Base-by-base conservation (phyloP, 1,284 basidiomycete species). In the Naganishia cerealis region DNA sequence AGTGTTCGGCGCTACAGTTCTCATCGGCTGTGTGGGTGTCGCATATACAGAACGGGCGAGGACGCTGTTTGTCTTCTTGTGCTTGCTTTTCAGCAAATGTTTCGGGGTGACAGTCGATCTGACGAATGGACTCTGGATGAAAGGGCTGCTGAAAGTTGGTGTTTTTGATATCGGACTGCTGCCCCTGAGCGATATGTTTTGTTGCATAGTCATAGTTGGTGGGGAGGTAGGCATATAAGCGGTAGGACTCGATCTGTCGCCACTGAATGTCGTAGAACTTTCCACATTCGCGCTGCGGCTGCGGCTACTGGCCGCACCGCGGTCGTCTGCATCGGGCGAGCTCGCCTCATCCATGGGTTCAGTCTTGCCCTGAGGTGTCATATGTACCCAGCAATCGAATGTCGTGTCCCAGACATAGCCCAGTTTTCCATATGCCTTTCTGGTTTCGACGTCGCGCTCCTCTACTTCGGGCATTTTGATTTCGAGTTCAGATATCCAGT, bases 331-430 rank as follows among this genome's bases (percentile, higher is more conserved):
- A 26, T 43, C 24, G 29, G 61, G 9, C 29, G 29, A 21, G 7
- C 46, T 50, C 46, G 9, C 21, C 21, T 24, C 3, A n/a, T 21
- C 3, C 0, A 21, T 21, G 46, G 7, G 9, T 21, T 8, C 46
- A 8, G 7, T 50, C 24, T 53, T 53, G 18, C 16, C 38, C n/a
- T 36, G n/a, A 21, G 61, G 61, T 6, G 61, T 63, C 24, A 42
- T 12, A 16, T 63, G 52, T 24, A 63, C 53, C 61, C 61, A 63
- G 21, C 42, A 54, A 38, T 63, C 61, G 18, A 63, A 63, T 12
- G 61, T 63, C 13, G 61, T 63, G 8, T 63, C 61, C 61, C 61
- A 63, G 9, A 63, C 46, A 21, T 63, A 63, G 9, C 61, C 61
- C 38, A 63, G 16, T 33, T 42, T 53, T 7, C 50, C 38, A 29